phyloP scores from a whole-genome alignment of 2,329 filamentous ascomycete genomes.

The Colletotrichum viniferum region DNA sequence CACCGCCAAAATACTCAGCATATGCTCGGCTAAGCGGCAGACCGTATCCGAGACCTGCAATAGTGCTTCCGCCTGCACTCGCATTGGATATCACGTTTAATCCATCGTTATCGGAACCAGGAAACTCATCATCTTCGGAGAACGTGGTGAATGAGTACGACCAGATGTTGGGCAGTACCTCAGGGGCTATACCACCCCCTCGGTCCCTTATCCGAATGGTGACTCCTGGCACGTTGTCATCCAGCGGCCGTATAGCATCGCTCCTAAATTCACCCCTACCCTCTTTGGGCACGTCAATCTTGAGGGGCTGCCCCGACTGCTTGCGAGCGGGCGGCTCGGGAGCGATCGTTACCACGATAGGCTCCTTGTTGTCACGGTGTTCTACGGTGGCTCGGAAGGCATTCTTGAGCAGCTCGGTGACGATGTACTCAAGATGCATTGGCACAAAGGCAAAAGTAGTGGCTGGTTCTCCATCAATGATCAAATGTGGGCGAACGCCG shows the following conservation, averaged over 20 bases:
- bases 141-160: slow-evolving; percentile 98
- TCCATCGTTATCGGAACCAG: slow-evolving; percentile 60
- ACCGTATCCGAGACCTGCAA: slow-evolving; percentile 93
- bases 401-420: slow-evolving; percentile 96
- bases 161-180: slow-evolving; percentile 88
- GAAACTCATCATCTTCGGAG: slow-evolving; percentile 59
- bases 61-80: slow-evolving; percentile 77
- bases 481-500: slow-evolving; percentile 79
- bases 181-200: slow-evolving; percentile 89
- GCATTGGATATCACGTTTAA: slow-evolving; percentile 77
- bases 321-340: slow-evolving; percentile 57
- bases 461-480: slow-evolving; percentile 83
- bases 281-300: slow-evolving; percentile 38
- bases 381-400: slow-evolving; percentile 94
- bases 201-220: slow-evolving; percentile 95
- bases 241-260: slow-evolving; percentile 60
- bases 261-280: slow-evolving; percentile 44
- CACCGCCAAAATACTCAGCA: slow-evolving; percentile 97
- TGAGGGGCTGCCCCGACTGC: slow-evolving; percentile 28
- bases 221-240: slow-evolving; percentile 77
- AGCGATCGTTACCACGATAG: slow-evolving; percentile 91
- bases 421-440: slow-evolving; percentile 95
- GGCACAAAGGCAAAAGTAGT: slow-evolving; percentile 94
- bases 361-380: slow-evolving; percentile 76
- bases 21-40: slow-evolving; percentile 90